Conservation (phyloP, 345 rosid genomes). For the Firmiana major region DNA sequence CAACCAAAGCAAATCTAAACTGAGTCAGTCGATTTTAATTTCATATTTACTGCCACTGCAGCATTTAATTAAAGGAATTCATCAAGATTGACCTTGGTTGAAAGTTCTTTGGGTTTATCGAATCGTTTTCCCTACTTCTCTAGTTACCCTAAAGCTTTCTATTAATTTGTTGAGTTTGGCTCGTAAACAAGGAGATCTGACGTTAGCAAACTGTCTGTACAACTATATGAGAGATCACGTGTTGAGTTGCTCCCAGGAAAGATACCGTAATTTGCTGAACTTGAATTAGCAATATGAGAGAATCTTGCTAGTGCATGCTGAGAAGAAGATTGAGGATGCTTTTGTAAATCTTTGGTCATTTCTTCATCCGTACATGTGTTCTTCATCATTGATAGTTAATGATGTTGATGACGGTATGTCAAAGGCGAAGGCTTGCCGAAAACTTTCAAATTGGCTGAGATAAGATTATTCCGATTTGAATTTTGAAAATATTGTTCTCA, state of each 20-base stretch:
- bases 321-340: conserved; percentile 68
- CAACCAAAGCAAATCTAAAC: conserved; percentile 29
- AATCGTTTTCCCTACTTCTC: conserved; percentile 59
- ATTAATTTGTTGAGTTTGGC: conserved; percentile 71
- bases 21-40: conserved; percentile 39
- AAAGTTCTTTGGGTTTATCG: conserved; percentile 73
- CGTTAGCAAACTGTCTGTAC: conserved; percentile 49
- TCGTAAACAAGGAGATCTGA: conserved; percentile 70
- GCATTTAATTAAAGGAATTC: conserved; percentile 44
- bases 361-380: conserved; percentile 54
- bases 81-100: conserved; percentile 87
- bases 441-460: conserved; percentile 77
- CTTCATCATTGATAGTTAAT: conserved; percentile 42
- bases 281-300: conserved; percentile 68
- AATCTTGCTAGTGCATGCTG: conserved; percentile 60
- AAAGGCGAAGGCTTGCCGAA: conserved; percentile 87
- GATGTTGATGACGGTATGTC: conserved; percentile 49
- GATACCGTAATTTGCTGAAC: conserved; percentile 36
- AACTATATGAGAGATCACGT: conserved; percentile 52
- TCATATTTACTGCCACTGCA: conserved; percentile 56
- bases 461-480: conserved; percentile 40
- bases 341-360: conserved; percentile 70
- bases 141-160: conserved; percentile 64
- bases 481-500: conserved; percentile 47
- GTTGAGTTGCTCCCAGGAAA: conserved; percentile 49